These are phyloP conservation scores for Prunus armeniaca DNA, from an alignment of 306 rosid species.

Conservation along the genomic window DNA sequence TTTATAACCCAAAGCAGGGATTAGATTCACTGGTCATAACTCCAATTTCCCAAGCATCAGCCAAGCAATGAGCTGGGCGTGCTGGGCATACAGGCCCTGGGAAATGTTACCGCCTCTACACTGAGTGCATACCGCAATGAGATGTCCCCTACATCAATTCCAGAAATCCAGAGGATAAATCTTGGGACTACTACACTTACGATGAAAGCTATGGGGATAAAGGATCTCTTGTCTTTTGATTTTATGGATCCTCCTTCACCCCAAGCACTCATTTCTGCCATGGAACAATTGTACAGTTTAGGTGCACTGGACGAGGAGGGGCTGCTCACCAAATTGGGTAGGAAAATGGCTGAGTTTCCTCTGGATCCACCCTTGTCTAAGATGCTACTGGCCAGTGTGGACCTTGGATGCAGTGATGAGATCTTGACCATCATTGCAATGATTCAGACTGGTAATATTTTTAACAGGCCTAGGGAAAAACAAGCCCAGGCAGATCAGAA, in stretches of 20 bases:
- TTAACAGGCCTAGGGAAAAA: conserved; percentile 3
- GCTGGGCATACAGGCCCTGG: not conserved
- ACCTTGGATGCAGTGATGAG: conserved; percentile 5
- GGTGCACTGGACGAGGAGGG: conserved; percentile 5
- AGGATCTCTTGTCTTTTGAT: not conserved
- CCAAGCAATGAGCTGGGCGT: conserved; percentile 3
- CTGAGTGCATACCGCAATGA: conserved; percentile 7
- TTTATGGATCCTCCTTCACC: conserved; percentile 7
- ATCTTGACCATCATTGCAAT: conserved; percentile 3
- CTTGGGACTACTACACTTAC: not conserved
- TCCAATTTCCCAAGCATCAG: conserved; percentile 4
- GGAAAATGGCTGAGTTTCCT: conserved; percentile 4
- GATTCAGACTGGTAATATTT: conserved; percentile 2
- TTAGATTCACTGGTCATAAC: conserved; percentile 1
- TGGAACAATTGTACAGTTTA: conserved; percentile 2
- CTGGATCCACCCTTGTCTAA: not conserved
- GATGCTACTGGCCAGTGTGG: not conserved
- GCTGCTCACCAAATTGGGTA: conserved; percentile 2
- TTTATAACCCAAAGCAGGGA: conserved; percentile 6
- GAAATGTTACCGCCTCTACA: conserved; percentile 1
- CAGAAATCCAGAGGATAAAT: conserved; percentile 5
- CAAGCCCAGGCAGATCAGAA: conserved; percentile 7
- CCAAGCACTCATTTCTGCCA: not conserved
- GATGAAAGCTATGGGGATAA: not conserved
- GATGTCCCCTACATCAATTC: conserved; percentile 2